Conservation (phyloP, 2,329 filamentous ascomycete species). For the Xylariaceae sp. region DNA sequence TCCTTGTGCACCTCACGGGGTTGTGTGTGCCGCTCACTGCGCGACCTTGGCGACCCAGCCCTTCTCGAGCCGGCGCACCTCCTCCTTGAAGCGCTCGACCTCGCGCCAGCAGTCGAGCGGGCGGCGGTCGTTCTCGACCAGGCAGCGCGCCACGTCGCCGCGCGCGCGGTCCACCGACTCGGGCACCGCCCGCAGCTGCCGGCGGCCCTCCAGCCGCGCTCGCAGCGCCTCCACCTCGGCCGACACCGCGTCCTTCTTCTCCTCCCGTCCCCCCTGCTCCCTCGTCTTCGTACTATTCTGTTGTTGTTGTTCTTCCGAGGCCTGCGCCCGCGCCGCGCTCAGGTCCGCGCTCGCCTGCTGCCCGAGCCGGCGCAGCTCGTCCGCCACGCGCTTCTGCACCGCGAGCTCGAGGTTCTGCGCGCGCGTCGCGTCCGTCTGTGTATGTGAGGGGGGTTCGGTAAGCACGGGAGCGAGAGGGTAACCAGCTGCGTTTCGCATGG, state of each 20-base stretch:
- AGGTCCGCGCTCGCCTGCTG: slow-evolving; percentile 63
- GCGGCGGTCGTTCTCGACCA: slow-evolving; percentile 76
- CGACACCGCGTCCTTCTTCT: slow-evolving; percentile 42
- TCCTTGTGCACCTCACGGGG: too few relatives aligned
- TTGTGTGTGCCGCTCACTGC: background rate
- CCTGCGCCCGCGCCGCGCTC: slow-evolving; percentile 57
- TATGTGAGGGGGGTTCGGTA: too few relatives aligned
- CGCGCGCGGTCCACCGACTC: slow-evolving; percentile 67
- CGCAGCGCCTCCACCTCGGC: slow-evolving; percentile 53
- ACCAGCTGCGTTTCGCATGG: background rate
- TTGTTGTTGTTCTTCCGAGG: too few relatives aligned
- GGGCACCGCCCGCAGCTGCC: slow-evolving; percentile 61
- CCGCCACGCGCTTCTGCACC: slow-evolving; percentile 77
- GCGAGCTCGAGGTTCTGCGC: slow-evolving; percentile 76
- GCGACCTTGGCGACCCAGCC: slow-evolving; percentile 81
- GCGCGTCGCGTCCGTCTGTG: slow-evolving; percentile 80
- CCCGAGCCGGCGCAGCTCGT: slow-evolving; percentile 75
- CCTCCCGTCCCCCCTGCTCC: slow-evolving; percentile 22
- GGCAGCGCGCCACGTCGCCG: slow-evolving; percentile 67
- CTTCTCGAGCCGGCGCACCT: slow-evolving; percentile 80
- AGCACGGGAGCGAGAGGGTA: background rate
- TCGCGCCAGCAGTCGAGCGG: slow-evolving; percentile 93
- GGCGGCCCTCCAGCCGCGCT: slow-evolving; percentile 52
- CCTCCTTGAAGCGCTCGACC: slow-evolving; percentile 82
- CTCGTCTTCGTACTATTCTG: slow-evolving; percentile 24